Percentiles rank a stretch among this genome's conserved stretches.
Evolutionary conservation across 2,329 filamentous ascomycete species (phyloP).

Genomic region (Kalmusia sp.): DNA sequence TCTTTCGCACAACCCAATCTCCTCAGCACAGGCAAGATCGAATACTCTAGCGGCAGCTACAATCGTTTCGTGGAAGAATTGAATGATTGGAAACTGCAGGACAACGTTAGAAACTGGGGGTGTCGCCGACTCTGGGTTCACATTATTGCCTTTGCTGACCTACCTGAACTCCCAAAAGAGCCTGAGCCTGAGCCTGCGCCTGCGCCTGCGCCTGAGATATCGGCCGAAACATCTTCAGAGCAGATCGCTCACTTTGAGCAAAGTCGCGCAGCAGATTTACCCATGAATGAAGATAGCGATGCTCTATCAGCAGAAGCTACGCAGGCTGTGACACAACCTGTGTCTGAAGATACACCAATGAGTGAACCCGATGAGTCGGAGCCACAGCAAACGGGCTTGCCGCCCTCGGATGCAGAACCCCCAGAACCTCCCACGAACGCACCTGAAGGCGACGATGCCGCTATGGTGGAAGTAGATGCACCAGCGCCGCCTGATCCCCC

Average conservation of each 20-base stretch:
- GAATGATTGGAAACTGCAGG: constrained; percentile 36
- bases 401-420: constrained; percentile 10
- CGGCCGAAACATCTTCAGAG: background rate
- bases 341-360: constrained; percentile 47
- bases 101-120: constrained; percentile 25
- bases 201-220: constrained; percentile 8
- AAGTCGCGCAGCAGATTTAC: background rate
- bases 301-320: background rate
- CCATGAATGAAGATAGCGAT: constrained; percentile 4
- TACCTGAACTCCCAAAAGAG: constrained; percentile 37
- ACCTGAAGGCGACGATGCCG: constrained; percentile 22
- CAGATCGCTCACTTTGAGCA: background rate
- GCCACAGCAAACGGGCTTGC: constrained; percentile 6
- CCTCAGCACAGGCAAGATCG: constrained; percentile 38
- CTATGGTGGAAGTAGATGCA: constrained; percentile 32
- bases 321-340: constrained; percentile 16
- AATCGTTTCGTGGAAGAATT: constrained; percentile 30
- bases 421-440: background rate
- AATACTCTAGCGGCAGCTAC: constrained; percentile 39
- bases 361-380: constrained; percentile 43
- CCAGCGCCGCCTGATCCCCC: constrained; percentile 24
- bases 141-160: constrained; percentile 34
- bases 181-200: constrained; percentile 15
- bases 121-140: constrained; percentile 43
- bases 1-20: constrained; percentile 37